Base-by-base conservation (phyloP, 495 filamentous ascomycete species). In the Halenospora varia region DNA sequence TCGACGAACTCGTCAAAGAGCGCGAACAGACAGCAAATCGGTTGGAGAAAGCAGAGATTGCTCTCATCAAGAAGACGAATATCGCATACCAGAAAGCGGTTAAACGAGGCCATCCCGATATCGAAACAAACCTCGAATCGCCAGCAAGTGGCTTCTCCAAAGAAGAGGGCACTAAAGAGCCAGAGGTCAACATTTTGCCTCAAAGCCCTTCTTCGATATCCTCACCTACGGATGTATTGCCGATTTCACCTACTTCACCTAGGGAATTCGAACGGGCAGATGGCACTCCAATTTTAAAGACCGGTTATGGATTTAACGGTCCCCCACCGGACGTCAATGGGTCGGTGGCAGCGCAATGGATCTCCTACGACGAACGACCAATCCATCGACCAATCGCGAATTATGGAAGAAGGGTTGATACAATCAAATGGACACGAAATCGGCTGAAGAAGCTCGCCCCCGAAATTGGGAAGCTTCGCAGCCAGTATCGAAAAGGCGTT, bases 371-470 rank as follows among this genome's bases (percentile, higher is more conserved):
- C 71, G 77, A 96, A 58, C 82, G 95, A 56, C 94, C 94, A 1
- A 88, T 88, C 9, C 94, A 98, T 70, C 83, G 84, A 20, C 75
- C 89, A 25, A 70, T 96, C 26, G 79, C 78, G 17, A 72, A 85
- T 20, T 79, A 96, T 60, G 94, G 94, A 57, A 86, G 92, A 71
- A 97, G 97, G 77, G 90, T 96, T 25, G 92, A 96, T 69, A 90
- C 90, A 0, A 96, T 96, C 75, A 88, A 94, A 68, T 97, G 92
- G 89, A 89, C 85, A 64, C 87, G 94, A 59, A 75, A 80, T 3
- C 88, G 95, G 67, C 86, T 98, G 19, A 82, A 86, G 64, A 84
- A 85, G 54, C 77, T 97, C 48, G 89, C 86, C 56, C 92, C 92
- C 1, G 80, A 88, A 59, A 87, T 90, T 56, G 85, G 92, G 48